Evolutionary conservation across 129 eudicot genomes (phyloP).

Genomic region (Lactuca sativa): DNA sequence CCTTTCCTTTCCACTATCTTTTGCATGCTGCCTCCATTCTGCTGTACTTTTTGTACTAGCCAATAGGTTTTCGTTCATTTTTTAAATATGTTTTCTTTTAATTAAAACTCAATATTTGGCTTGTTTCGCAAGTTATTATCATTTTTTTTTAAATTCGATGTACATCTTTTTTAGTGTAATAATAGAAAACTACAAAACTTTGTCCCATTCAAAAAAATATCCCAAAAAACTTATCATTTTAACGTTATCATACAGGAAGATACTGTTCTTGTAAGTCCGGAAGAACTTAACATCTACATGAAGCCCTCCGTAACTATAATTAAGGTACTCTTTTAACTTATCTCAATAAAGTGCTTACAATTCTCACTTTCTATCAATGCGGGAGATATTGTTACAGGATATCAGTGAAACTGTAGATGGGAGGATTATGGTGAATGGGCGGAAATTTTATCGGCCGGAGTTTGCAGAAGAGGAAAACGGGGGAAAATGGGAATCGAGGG

Average conservation of each 20-base stretch:
- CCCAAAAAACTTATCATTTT: no score
- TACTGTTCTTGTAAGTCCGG: slow-evolving; percentile 66
- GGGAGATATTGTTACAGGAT: slow-evolving; percentile 42
- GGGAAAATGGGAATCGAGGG: slow-evolving; percentile 62
- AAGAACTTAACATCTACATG: slow-evolving; percentile 31
- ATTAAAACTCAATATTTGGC: no score
- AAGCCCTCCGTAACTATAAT: slow-evolving; percentile 89
- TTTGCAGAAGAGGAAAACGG: slow-evolving; percentile 65
- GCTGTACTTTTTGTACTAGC: no score
- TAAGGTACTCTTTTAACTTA: slow-evolving; percentile 45
- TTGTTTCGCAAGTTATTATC: no score
- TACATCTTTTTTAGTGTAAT: no score
- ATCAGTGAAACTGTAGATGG: slow-evolving; percentile 50
- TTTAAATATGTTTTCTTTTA: no score
- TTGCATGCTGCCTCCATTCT: no score
- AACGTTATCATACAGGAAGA: slow-evolving; percentile 58
- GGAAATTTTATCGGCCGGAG: slow-evolving; percentile 88
- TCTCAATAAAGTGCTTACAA: background rate
- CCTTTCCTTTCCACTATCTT: no score
- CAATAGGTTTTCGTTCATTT: no score
- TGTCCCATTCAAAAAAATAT: no score
- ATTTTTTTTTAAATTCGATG: no score
- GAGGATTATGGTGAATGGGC: slow-evolving; percentile 65
- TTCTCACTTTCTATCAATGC: background rate
- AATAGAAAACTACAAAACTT: no score